A percentile compares a stretch with the other conserved stretches of the same genome.
phyloP scores from a whole-genome alignment of 768 basidiomycete species.

The Boletus patriciae region DNA sequence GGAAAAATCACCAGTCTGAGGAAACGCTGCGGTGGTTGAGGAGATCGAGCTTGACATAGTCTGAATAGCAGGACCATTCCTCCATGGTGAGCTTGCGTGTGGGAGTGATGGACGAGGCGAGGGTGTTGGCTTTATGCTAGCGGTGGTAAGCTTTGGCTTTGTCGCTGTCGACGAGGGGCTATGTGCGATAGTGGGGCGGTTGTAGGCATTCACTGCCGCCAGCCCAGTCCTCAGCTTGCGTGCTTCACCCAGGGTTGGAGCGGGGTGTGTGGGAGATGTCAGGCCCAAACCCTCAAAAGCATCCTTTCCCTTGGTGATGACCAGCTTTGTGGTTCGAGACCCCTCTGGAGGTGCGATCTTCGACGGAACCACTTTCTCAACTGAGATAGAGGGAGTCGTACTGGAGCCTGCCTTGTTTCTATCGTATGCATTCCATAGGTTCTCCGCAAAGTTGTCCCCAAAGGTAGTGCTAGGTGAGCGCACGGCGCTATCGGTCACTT shows the following conservation, averaged over 20 bases:
- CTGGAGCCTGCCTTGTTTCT: slow-evolving; percentile 14
- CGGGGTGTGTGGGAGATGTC: slow-evolving; percentile 42
- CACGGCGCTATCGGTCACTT: slow-evolving; percentile 23
- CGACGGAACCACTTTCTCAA: slow-evolving; percentile 20
- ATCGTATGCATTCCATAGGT: slow-evolving; percentile 55
- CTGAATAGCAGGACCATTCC: slow-evolving; percentile 15
- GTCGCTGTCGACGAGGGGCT: slow-evolving; percentile 15
- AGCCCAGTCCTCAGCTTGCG: slow-evolving; percentile 69
- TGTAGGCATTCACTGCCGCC: slow-evolving; percentile 48
- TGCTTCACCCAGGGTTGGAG: slow-evolving; percentile 75
- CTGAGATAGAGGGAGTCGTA: background rate
- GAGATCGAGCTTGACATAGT: slow-evolving; percentile 38
- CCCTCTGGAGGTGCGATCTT: slow-evolving; percentile 32
- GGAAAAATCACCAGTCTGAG: slow-evolving; percentile 43
- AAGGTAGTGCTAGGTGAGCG: slow-evolving; percentile 42
- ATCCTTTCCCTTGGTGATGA: slow-evolving; percentile 51
- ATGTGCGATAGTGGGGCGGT: slow-evolving; percentile 15
- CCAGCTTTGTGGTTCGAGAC: slow-evolving; percentile 33
- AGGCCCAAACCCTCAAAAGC: slow-evolving; percentile 79
- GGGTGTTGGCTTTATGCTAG: slow-evolving; percentile 23
- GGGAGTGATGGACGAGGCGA: slow-evolving; percentile 32
- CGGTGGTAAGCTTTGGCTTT: slow-evolving; percentile 21
- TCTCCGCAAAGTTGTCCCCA: slow-evolving; percentile 65
- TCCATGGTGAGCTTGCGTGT: slow-evolving; percentile 20
- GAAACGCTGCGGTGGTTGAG: slow-evolving; percentile 34